Evolutionary conservation across 2,329 filamentous ascomycete species (phyloP).

Genomic region (Aspergillus awamori): DNA sequence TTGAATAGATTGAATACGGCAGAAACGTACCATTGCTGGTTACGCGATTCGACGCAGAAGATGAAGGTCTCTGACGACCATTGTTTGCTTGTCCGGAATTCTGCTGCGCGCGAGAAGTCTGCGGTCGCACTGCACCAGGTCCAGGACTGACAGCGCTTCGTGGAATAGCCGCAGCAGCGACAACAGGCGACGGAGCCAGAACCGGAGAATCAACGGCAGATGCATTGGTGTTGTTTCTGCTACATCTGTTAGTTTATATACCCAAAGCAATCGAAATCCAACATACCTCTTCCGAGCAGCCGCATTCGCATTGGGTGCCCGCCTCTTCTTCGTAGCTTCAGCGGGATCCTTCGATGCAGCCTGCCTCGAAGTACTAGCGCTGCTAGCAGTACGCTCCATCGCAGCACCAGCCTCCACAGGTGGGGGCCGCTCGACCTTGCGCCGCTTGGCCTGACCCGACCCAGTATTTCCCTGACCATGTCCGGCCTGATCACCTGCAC

Average conservation of each 20-base stretch:
- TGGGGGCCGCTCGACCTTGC: constrained; percentile 75
- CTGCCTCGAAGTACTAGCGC: constrained; percentile 35
- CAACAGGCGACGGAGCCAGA: constrained; percentile 73
- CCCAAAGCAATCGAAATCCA: not conserved
- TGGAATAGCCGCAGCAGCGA: constrained; percentile 63
- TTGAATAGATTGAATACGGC: constrained; percentile 20
- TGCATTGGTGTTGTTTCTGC: constrained; percentile 52
- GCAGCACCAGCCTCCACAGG: constrained; percentile 36
- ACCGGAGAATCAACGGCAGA: constrained; percentile 66
- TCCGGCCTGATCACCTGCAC: constrained; percentile 19
- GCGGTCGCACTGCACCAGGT: constrained; percentile 61
- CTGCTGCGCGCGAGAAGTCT: constrained; percentile 72
- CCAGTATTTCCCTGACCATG: constrained; percentile 54
- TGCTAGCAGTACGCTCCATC: constrained; percentile 47
- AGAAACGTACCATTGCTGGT: constrained; percentile 55
- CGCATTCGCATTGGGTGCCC: constrained; percentile 70
- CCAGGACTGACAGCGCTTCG: constrained; percentile 66
- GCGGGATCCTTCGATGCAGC: constrained; percentile 64
- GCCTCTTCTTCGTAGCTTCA: constrained; percentile 70
- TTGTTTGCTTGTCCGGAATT: constrained; percentile 67
- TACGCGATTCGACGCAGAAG: constrained; percentile 62
- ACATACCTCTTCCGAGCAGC: constrained; percentile 71
- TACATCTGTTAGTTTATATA: constrained; percentile 16
- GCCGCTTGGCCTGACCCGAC: constrained; percentile 66
- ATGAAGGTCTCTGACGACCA: constrained; percentile 60